These are phyloP conservation scores for Trypanosoma boissoni DNA, from an alignment of 208 protist species.

Conservation along the genomic window DNA sequence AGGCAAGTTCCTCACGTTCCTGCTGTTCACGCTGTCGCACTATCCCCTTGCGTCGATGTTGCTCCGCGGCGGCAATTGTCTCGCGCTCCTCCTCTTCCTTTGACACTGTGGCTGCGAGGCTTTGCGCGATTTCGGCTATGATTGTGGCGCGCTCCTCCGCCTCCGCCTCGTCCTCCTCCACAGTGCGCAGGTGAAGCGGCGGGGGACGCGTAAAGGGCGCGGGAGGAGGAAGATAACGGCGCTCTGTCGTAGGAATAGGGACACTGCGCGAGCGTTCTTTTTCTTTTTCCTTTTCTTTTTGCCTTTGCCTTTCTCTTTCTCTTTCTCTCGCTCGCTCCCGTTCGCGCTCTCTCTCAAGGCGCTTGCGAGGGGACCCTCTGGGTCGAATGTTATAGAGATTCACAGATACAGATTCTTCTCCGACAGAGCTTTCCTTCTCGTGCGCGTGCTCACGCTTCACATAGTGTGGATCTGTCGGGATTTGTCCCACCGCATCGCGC, in stretches of 20 bases:
- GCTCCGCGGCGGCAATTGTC: conserved; percentile 35
- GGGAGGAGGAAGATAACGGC: conserved; percentile 30
- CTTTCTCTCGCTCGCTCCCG: conserved; percentile 2
- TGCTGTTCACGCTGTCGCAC: conserved; percentile 22
- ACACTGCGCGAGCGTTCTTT: conserved; percentile 39
- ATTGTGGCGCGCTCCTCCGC: conserved; percentile 12
- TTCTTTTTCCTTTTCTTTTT: too few relatives aligned
- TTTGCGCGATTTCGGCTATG: conserved; percentile 23
- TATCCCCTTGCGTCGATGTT: conserved; percentile 22
- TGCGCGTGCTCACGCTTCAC: conserved; percentile 17
- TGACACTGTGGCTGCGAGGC: conserved; percentile 9
- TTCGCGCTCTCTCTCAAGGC: neutral
- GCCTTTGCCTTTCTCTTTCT: conserved; percentile 25
- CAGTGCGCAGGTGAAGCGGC: conserved; percentile 58
- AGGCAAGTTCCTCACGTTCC: conserved; percentile 37
- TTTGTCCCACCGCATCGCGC: conserved; percentile 39
- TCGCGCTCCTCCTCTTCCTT: conserved; percentile 39
- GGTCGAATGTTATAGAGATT: too few relatives aligned
- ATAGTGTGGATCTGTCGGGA: conserved; percentile 53
- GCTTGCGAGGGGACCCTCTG: conserved; percentile 1
- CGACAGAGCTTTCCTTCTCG: conserved; percentile 8
- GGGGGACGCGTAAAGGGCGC: conserved; percentile 40
- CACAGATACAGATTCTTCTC: conserved; percentile 28
- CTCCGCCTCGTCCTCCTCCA: conserved; percentile 57
- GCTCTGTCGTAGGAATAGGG: conserved; percentile 29